Percentiles rank a stretch among this genome's conserved stretches.
phyloP scores from a whole-genome alignment of 1,284 basidiomycete genomes.

The Phylloporus sp. region DNA sequence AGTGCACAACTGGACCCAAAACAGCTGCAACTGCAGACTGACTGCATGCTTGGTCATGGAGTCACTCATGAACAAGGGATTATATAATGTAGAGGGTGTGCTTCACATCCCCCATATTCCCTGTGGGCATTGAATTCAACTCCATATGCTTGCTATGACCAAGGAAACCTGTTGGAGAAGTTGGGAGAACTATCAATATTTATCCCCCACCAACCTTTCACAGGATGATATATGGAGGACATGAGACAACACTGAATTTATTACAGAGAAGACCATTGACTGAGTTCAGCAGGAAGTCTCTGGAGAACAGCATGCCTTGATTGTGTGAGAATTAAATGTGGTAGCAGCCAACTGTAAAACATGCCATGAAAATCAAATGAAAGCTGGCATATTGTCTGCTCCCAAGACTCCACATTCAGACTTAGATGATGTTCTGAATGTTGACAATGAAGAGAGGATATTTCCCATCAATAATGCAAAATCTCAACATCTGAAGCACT shows the following conservation, averaged over 20 bases:
- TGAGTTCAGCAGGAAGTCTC: not conserved
- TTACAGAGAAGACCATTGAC: not conserved
- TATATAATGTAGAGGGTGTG: not conserved
- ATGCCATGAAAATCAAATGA: not conserved
- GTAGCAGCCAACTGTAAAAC: not conserved
- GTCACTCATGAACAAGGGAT: not conserved
- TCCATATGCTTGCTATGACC: not conserved
- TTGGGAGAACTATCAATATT: not conserved
- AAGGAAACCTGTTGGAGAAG: not conserved
- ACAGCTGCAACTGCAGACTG: constrained; percentile 5
- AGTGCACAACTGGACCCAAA: constrained; percentile 3
- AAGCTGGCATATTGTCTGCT: not conserved
- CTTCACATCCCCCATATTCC: not conserved
- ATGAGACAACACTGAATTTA: not conserved
- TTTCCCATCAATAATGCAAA: not conserved
- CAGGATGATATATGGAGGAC: not conserved
- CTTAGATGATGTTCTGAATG: not conserved
- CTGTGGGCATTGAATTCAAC: not conserved
- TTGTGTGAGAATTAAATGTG: not conserved
- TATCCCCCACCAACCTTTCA: not conserved
- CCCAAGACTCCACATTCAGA: not conserved
- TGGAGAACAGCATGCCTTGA: constrained; percentile 5
- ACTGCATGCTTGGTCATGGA: not conserved
- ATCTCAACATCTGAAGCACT: not conserved
- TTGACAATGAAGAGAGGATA: not conserved